Evolutionary conservation across 768 basidiomycete genomes (phyloP), one percentile per base, ranked within the genome.

Genomic region (Trametes punicea): DNA sequence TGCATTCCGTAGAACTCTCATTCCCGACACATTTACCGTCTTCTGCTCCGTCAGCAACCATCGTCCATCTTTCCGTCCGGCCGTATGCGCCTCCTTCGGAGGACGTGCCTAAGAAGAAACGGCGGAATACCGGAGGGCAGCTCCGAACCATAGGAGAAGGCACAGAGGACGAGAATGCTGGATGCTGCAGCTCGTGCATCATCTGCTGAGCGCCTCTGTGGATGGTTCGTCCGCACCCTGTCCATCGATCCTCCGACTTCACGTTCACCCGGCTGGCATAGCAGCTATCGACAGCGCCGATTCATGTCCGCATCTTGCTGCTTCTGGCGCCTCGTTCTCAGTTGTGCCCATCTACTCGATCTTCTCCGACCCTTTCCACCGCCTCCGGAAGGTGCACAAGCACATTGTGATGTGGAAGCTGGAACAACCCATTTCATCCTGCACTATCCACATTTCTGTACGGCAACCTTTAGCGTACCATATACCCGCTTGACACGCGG

Each of bases 41-140:
- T 61, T 34, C 74, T 26, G 47, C 69, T 1, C 52, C 6, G 31
- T 44, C 67, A 1, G 75, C 83, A 1, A 90, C 87, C 0, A 88
- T 91, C 33, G 83, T 90, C 29, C 88, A 91, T 65, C 75, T 91
- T 33, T 87, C 87, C 27, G 80, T 91, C 50, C 78, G 89, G 11
- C 79, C 86, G 0, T 78, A 76, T 53, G 77, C 77, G 1, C 77
- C 77, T 3, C 73, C 79, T 2, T 79, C 84, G 23, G 80, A 76
- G 36, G 77, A 77, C 13, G 67, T 74, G 3, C 65, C 77, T 34
- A 88, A 88, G 70, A 85, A 83, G 67, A 60, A 73, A 51, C 65
- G 66, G 7, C 62, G 72, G 27, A 64, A 69, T n/a, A 50, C 55
- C 29, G 63, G 64, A 13, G 50, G 56, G 8, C 59, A 60, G 11